Evolutionary conservation across 345 rosid genomes (phyloP).

Genomic region (Chamaenerion angustifolium): DNA sequence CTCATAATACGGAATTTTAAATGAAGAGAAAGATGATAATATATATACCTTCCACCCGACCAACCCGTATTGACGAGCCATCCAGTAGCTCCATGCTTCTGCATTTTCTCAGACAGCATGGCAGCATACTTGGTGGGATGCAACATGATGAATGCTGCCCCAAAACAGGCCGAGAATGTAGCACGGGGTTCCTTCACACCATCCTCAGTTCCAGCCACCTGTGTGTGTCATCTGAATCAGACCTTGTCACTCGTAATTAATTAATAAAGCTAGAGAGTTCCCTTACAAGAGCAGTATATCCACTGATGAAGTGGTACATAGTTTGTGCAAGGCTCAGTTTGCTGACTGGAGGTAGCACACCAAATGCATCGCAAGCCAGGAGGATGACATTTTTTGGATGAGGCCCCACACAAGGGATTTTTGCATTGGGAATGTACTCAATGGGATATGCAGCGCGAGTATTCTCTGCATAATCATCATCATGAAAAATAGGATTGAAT

Average conservation of each 20-base stretch:
- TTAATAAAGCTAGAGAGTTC: too few species aligned
- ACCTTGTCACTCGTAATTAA: too few species aligned
- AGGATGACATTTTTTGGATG: conserved; percentile 89
- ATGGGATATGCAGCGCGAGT: conserved; percentile 94
- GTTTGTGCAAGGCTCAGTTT: conserved; percentile 80
- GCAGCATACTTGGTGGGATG: conserved; percentile 98
- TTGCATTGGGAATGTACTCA: conserved; percentile 83
- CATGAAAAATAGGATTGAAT: too few species aligned
- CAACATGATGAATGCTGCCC: conserved; percentile 94
- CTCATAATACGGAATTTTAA: too few species aligned
- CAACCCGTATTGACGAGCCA: conserved; percentile 99
- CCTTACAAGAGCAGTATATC: conserved; percentile 91
- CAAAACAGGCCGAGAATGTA: conserved; percentile 95
- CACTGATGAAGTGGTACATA: conserved; percentile 97
- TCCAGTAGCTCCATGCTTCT: conserved; percentile 85
- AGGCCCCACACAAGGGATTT: conserved; percentile 81
- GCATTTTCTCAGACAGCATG: conserved; percentile 94
- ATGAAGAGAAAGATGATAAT: not conserved
- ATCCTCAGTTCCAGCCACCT: conserved; percentile 96
- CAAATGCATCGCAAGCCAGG: conserved; percentile 91
- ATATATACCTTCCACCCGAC: conserved; percentile 84
- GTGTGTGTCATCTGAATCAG: too few species aligned
- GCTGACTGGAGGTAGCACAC: conserved; percentile 99
- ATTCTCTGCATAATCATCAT: too few species aligned
- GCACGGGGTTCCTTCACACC: conserved; percentile 86